These are phyloP conservation scores for Punica granatum DNA, from an alignment of 345 rosid species.

Conservation along the genomic window DNA sequence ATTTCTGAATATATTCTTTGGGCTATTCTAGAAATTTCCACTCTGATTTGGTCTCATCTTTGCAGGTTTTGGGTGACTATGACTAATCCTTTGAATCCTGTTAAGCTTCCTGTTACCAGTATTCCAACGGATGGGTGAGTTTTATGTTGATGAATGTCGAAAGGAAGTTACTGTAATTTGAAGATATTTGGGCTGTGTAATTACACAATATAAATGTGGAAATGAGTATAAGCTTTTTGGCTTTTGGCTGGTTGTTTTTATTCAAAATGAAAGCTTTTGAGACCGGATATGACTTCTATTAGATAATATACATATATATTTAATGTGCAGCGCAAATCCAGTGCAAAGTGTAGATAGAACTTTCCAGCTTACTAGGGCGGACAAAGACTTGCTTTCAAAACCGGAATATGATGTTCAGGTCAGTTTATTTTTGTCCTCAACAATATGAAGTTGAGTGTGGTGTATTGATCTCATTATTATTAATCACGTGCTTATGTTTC, in stretches of 20 bases:
- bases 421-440: constrained; percentile 13
- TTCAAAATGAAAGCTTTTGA: background rate
- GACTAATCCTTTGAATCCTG: constrained; percentile 62
- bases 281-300: background rate
- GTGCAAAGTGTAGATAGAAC: constrained; percentile 59
- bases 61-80: constrained; percentile 72
- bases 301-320: background rate
- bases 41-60: background rate
- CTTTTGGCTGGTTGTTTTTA: background rate
- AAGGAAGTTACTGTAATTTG: background rate
- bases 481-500: background rate
- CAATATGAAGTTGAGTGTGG: background rate
- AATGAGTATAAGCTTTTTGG: too few species aligned
- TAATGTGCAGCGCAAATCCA: constrained; percentile 55
- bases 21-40: background rate
- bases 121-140: constrained; percentile 79
- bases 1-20: background rate
- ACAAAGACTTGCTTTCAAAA: constrained; percentile 60
- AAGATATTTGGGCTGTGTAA: background rate
- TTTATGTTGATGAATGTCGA: background rate
- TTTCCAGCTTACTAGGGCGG: constrained; percentile 63
- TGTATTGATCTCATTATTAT: constrained; percentile 4
- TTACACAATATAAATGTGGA: background rate
- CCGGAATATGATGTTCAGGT: constrained; percentile 85
- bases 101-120: constrained; percentile 44